These are phyloP conservation scores for Schwanniomyces etchellsii DNA, from an alignment of 1,139 yeast species.

Conservation along the genomic window DNA sequence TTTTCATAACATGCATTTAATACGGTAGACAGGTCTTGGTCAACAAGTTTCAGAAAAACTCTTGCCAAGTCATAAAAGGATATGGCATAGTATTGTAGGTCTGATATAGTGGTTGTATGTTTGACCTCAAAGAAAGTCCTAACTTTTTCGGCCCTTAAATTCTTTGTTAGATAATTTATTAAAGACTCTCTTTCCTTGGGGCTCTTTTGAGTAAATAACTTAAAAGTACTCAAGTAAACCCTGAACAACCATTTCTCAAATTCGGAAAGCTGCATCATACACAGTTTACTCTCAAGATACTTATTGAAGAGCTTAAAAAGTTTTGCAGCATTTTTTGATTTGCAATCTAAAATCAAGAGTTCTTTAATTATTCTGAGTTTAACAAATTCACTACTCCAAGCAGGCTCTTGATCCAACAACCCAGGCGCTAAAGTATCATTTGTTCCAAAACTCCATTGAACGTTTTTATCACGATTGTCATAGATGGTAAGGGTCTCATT, in stretches of 20 bases:
- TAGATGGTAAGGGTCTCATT: slow-evolving; percentile 9
- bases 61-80: neutral
- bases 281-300: slow-evolving; percentile 14
- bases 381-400: slow-evolving; percentile 10
- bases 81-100: slow-evolving; percentile 12
- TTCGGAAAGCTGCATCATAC: slow-evolving; percentile 8
- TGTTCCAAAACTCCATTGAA: slow-evolving; percentile 43
- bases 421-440: slow-evolving; percentile 3
- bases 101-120: slow-evolving; percentile 12
- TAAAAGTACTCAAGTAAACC: slow-evolving; percentile 20
- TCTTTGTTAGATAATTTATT: slow-evolving; percentile 25
- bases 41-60: neutral
- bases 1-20: neutral
- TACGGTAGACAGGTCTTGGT: neutral
- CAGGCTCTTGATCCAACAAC: slow-evolving; percentile 1
- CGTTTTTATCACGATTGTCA: slow-evolving; percentile 44
- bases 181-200: slow-evolving; percentile 22
- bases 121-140: slow-evolving; percentile 10
- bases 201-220: slow-evolving; percentile 17
- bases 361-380: slow-evolving; percentile 24
- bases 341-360: slow-evolving; percentile 13
- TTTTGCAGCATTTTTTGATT: slow-evolving; percentile 9
- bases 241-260: slow-evolving; percentile 21
- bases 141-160: slow-evolving; percentile 23
- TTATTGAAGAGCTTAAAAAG: slow-evolving; percentile 23